Base-by-base conservation (phyloP, 2,329 filamentous ascomycete species). In the Plectosphaerella cucumerina region DNA sequence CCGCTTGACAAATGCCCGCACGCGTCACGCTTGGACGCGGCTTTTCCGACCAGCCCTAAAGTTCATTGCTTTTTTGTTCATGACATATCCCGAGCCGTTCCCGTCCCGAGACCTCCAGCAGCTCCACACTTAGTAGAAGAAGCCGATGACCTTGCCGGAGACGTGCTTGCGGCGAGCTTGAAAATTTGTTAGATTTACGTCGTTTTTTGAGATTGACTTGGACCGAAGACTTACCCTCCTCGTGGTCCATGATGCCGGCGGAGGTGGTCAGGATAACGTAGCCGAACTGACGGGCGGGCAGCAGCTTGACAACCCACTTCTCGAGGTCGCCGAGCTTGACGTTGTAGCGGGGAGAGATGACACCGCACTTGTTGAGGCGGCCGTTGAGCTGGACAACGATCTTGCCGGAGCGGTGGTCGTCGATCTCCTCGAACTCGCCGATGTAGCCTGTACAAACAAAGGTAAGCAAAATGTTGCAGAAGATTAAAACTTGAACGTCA, bases 221-320 rank as follows among this genome's bases (percentile, higher is more conserved):
- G n/a, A n/a, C n/a, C n/a, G n/a, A n/a, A n/a, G n/a, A n/a, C n/a
- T n/a, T n/a, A n/a, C n/a, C n/a, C 86, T 99, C 94, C 84, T 99
- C 94, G 82, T 99, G 94, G 82, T 99, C 94, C 93, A 99, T 97
- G 77, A 99, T 99, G 76, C 94, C 94, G 60, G 94, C 91, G 56
- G 92, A 97, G 78, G 94, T 99, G 76, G 94, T 99, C 69, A 99
- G 88, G 77, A 99, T 91, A 71, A 99, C 90, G 81, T 91, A 97
- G 71, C 94, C 94, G 84, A 99, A 99, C 81, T 99, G 94, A 97
- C 94, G 94, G 63, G 94, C 92, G 63, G 94, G 94, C 60, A 99
- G 86, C 71, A 99, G 89, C 86, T 96, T 96, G 80, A 96, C 90
- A 68, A 97, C 91, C 94, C 94, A 99, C 85, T 97, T 97, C 90